Evolutionary conservation across 1,139 yeast genomes (phyloP), one percentile per base, ranked within the genome.

Genomic region (Magnusiomyces suaveolens): DNA sequence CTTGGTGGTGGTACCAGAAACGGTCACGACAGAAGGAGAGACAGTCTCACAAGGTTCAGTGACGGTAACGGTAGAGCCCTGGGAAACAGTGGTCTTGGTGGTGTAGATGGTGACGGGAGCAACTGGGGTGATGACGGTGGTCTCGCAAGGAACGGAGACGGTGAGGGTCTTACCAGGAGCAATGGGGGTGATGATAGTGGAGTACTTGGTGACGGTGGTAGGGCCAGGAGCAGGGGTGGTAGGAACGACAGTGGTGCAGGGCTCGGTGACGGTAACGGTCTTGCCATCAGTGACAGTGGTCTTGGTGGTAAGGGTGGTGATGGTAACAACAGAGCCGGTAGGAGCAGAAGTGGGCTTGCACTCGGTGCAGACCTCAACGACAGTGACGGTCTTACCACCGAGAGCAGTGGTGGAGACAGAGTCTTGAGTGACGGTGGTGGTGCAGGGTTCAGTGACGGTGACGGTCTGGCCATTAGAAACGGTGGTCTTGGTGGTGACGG

Each of bases 101-200:
- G 50, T 33, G 50, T 47, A 47, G 43, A 36, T 32, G 50, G 50
- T 47, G 39, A 47, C 41, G 10, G 50, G 50, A 3, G 50, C 43
- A 32, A 47, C 50, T 6, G 50, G 39, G 23, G 50, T 47, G 20
- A 18, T 4, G 43, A 47, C 50, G 20, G 50, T 33, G n/a, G 41
- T 32, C 41, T 47, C 50, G 20, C 41, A 33, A 18, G 50, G 50
- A 18, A 18, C 43, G 26, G 50, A 33, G 43, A 47, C 26, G 18
- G 41, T 36, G 26, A 47, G 12, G 29, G 43, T 33, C 47, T 44
- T 25, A 14, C 33, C 47, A 25, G 32, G 32, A 14, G 18, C 41
- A 18, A 14, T 25, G 26, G 50, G 4, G 24, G 50, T 20, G 29
- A 18, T 20, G 50, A 33, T 23, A 20, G 43, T 47, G 41, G 50